Percentiles rank a stretch among this genome's conserved stretches.
These are phyloP conservation scores for Ceratocystis harringtonii DNA, from an alignment of 2,329 filamentous ascomycete genomes.

Conservation along the genomic window DNA sequence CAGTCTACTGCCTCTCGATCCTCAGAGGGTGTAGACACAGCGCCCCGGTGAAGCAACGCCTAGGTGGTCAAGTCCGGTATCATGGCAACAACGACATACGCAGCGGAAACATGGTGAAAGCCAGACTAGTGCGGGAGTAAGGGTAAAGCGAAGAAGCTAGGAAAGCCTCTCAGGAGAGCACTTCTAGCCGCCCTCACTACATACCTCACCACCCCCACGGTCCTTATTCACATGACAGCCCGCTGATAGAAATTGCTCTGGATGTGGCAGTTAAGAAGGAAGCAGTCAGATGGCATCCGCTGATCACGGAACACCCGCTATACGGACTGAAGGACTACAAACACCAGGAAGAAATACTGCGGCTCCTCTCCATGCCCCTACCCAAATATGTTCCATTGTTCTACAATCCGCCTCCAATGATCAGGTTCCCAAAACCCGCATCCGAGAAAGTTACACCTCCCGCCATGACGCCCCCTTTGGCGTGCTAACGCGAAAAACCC, in stretches of 20 bases:
- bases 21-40: no score
- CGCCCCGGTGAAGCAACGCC: no score
- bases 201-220: not conserved
- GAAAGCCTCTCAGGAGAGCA: no score
- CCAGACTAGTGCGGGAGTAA: not conserved
- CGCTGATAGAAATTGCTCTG: not conserved
- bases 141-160: not conserved
- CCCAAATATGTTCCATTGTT: conserved; percentile 24
- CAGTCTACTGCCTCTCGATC: no score
- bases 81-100: no score
- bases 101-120: not conserved
- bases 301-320: not conserved
- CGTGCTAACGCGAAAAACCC: no score
- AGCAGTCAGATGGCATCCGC: not conserved
- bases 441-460: no score
- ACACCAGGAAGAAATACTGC: not conserved
- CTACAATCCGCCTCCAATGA: no score
- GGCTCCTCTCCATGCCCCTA: conserved; percentile 1
- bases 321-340: not conserved
- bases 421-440: no score
- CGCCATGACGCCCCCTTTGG: no score
- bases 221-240: not conserved
- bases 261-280: conserved; percentile 1
- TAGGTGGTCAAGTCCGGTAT: no score
- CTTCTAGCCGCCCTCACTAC: not conserved